These are phyloP conservation scores for Beauveria australis DNA, from an alignment of 2,329 filamentous ascomycete species.

Conservation along the genomic window DNA sequence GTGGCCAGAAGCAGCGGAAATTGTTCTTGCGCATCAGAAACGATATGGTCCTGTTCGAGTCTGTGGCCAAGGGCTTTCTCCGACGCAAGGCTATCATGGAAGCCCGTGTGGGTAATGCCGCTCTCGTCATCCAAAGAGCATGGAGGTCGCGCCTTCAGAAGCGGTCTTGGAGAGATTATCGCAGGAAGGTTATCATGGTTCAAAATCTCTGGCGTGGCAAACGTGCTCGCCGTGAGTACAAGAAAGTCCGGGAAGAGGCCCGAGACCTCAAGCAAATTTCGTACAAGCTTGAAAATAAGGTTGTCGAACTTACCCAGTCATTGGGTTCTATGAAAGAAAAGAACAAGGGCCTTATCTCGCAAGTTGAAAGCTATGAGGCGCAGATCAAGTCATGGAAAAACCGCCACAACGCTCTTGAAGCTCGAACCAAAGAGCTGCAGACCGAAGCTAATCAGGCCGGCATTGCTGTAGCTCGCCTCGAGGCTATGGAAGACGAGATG, in stretches of 20 bases:
- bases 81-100: slow-evolving; percentile 89
- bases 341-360: slow-evolving; percentile 80
- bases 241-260: slow-evolving; percentile 85
- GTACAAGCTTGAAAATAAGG: slow-evolving; percentile 99
- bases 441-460: slow-evolving; percentile 95
- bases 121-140: slow-evolving; percentile 77
- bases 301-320: slow-evolving; percentile 92
- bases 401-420: slow-evolving; percentile 82
- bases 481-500: slow-evolving; percentile 94
- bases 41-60: slow-evolving; percentile 82
- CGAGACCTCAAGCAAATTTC: slow-evolving; percentile 98
- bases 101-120: slow-evolving; percentile 86
- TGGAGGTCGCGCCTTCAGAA: slow-evolving; percentile 79
- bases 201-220: slow-evolving; percentile 92
- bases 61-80: slow-evolving; percentile 84
- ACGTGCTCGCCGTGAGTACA: slow-evolving; percentile 74
- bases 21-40: slow-evolving; percentile 68
- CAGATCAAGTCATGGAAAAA: slow-evolving; percentile 96
- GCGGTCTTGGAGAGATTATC: slow-evolving; percentile 77
- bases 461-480: slow-evolving; percentile 83
- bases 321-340: slow-evolving; percentile 86
- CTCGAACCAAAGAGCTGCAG: slow-evolving; percentile 86
- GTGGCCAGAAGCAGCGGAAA: slow-evolving; percentile 83
- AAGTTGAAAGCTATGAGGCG: slow-evolving; percentile 91
- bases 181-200: slow-evolving; percentile 79